A percentile compares a stretch with the other conserved stretches of the same genome.
phyloP scores from a whole-genome alignment of 257 asterid species.

The Solanum microdontum region DNA sequence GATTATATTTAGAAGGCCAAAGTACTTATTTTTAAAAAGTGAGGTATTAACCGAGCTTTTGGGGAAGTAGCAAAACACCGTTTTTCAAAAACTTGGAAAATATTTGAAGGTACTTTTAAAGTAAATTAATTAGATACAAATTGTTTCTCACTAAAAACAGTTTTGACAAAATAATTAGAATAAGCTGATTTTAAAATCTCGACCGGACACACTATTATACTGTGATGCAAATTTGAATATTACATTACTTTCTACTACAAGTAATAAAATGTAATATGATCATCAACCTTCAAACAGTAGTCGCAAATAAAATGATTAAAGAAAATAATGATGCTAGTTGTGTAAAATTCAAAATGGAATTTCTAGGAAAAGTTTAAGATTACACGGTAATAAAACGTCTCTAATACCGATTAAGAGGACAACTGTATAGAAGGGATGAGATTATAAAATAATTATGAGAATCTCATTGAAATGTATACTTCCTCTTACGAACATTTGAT shows the following conservation, averaged over 20 bases:
- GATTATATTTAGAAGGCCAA: no score
- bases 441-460: background rate
- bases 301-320: background rate
- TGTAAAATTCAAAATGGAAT: constrained; percentile 34
- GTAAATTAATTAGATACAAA: no score
- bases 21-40: no score
- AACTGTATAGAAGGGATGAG: background rate
- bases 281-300: constrained; percentile 13
- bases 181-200: no score
- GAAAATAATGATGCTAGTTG: background rate
- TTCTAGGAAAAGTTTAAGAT: background rate
- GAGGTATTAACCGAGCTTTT: no score
- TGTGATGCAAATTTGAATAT: background rate
- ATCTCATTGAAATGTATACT: background rate
- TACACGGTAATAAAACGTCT: background rate
- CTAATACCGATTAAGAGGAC: background rate
- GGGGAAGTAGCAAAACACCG: background rate
- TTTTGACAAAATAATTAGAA: no score
- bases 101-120: no score
- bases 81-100: no score
- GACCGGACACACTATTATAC: no score
- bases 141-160: no score
- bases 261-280: background rate
- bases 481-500: background rate
- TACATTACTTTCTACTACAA: background rate